Percentiles rank a stretch among this genome's conserved stretches.
Conservation (phyloP, 169 alveolate species). For the Plasmodium inui region DNA sequence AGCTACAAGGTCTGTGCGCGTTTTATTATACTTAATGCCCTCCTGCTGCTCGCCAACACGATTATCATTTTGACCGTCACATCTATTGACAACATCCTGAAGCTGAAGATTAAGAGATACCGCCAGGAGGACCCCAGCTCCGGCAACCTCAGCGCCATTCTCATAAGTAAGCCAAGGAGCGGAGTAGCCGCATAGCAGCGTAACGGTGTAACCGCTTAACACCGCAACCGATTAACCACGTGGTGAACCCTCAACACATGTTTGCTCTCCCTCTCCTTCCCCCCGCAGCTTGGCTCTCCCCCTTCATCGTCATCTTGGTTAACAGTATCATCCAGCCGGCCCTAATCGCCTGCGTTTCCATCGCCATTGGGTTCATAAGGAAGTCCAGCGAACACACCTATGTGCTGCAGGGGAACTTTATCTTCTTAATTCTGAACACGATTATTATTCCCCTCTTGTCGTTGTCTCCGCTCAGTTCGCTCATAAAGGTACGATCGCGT, state of each 20-base stretch:
- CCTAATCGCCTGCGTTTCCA: constrained; percentile 52
- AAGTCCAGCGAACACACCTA: constrained; percentile 69
- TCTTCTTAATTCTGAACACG: constrained; percentile 61
- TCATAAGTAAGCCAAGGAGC: constrained; percentile 24
- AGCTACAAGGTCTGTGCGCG: constrained; percentile 66
- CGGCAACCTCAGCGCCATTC: constrained; percentile 18
- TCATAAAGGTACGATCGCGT: constrained; percentile 21
- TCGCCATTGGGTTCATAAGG: constrained; percentile 61
- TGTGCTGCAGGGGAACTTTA: constrained; percentile 67
- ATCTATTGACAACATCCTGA: constrained; percentile 49
- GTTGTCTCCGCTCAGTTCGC: constrained; percentile 41
- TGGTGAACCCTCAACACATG: not conserved
- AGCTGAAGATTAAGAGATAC: constrained; percentile 27
- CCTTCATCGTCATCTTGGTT: constrained; percentile 67
- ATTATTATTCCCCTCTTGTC: constrained; percentile 61
- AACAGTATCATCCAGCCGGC: constrained; percentile 66
- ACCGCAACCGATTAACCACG: not conserved
- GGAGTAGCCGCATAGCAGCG: not conserved
- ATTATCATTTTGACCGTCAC: constrained; percentile 61
- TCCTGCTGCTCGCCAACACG: constrained; percentile 39
- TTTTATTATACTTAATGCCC: constrained; percentile 44
- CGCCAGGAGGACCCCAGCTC: constrained; percentile 39
- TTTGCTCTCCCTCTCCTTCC: not conserved
- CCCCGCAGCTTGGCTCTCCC: constrained; percentile 67
- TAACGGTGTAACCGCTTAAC: not conserved